Evolutionary conservation across 352 stramenopile species (phyloP).

Genomic region (Pythium aristosporum): DNA sequence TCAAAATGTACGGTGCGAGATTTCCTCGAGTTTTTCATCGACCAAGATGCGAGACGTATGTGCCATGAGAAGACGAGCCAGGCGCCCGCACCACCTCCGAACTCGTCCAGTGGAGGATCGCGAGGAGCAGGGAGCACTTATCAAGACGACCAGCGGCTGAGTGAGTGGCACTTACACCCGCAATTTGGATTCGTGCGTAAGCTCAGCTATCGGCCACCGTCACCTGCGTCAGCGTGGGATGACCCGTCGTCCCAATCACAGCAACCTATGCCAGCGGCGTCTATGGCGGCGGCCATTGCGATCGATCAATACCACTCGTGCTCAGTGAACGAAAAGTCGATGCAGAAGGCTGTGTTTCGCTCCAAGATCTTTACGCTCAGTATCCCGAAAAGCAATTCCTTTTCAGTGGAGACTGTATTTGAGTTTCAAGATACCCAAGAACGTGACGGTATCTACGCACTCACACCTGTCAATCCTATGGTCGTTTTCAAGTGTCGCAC

Average conservation of each 20-base stretch:
- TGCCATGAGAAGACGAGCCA: constrained; percentile 26
- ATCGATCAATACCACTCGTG: constrained; percentile 67
- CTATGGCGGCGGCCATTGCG: constrained; percentile 36
- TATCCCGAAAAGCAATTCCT: constrained; percentile 64
- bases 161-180: constrained; percentile 54
- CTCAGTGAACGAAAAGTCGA: constrained; percentile 34
- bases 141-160: constrained; percentile 17
- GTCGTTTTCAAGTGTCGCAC: constrained; percentile 29
- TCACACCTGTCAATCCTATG: constrained; percentile 17
- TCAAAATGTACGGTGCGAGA: constrained; percentile 37
- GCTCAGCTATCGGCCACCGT: constrained; percentile 40
- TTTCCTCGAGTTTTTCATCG: constrained; percentile 47
- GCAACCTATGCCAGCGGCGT: not conserved
- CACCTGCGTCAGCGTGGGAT: constrained; percentile 4
- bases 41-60: constrained; percentile 31
- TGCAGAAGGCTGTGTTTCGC: constrained; percentile 42
- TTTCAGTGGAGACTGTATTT: constrained; percentile 58
- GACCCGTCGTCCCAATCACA: not conserved
- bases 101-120: not conserved
- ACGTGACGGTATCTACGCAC: constrained; percentile 23
- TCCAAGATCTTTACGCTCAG: constrained; percentile 68
- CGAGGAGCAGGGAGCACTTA: not conserved
- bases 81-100: constrained; percentile 5
- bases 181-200: constrained; percentile 55
- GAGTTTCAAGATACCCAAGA: constrained; percentile 40